phyloP scores from a whole-genome alignment of 345 rosid species.

The Populus deltoides region DNA sequence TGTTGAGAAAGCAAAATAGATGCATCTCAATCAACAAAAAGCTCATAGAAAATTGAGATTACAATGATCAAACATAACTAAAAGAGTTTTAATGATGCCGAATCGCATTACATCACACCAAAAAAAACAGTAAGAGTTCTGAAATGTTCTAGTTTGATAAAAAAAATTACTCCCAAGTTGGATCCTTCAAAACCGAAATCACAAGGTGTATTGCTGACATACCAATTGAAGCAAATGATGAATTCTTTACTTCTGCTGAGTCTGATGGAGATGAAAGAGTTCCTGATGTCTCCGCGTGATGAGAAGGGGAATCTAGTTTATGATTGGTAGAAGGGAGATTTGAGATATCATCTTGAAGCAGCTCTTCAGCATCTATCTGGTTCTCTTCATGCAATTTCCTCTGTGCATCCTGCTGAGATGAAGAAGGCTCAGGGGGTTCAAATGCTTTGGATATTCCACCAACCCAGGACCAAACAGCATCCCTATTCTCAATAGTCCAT shows the following conservation, averaged over 20 bases:
- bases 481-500: constrained; percentile 85
- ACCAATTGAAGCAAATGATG: constrained; percentile 50
- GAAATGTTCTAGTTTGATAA: neutral
- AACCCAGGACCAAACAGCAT: constrained; percentile 97
- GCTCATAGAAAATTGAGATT: neutral
- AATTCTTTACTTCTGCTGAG: constrained; percentile 41
- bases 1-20: constrained; percentile 34
- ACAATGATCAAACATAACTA: neutral
- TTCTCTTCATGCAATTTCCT: constrained; percentile 77
- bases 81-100: neutral
- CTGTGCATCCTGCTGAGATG: constrained; percentile 86
- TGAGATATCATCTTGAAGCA: constrained; percentile 37
- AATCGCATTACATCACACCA: constrained; percentile 1
- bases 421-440: constrained; percentile 86
- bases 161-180: neutral
- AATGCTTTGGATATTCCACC: constrained; percentile 92
- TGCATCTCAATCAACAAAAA: constrained; percentile 19
- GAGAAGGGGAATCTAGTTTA: constrained; percentile 43
- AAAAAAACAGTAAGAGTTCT: neutral
- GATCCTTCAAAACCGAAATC: neutral
- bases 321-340: constrained; percentile 35
- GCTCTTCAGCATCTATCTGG: constrained; percentile 47
- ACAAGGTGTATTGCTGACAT: constrained; percentile 22
- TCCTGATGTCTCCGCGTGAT: constrained; percentile 38
- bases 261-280: constrained; percentile 44